Base-by-base conservation (phyloP, 768 basidiomycete genomes). In the Tephrocybe sp. region DNA sequence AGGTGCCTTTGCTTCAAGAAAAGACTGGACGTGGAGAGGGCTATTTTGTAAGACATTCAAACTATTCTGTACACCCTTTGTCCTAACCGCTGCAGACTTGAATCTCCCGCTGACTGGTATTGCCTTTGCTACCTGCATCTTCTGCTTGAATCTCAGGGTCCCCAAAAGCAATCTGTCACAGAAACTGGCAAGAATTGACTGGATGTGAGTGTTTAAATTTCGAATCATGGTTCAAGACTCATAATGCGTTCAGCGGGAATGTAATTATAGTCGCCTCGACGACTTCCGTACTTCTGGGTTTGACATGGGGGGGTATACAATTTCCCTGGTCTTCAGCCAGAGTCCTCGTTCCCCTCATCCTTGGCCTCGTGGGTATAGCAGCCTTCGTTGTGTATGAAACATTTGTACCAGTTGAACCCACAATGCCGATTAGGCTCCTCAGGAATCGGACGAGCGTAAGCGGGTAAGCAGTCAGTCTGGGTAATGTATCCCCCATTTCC, bases 171-270 rank as follows among this genome's bases (percentile, higher is more conserved):
- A 47, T 6, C 48, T 71, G 20, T 49, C 51, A 12, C 65, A 66
- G 9, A 76, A 75, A 42, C 34, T 75, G 0, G 45, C 48, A 26
- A 57, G 55, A 8, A 66, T 79, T 39, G 77, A 78, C 49, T 78
- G 73, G 72, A 65, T 70, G 74, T 75, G 54, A 8, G 73, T 60
- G 9, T 16, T 47, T 14, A 26, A 19, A 8, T 51, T 53, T 41
- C 11, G 9, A 11, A 17, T 22, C 43, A 33, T 51, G 16, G 23
- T 31, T 54, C 48, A 46, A 43, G 23, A 53, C 31, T 45, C 8
- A 43, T 43, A 12, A 26, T 26, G 12, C 14, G 10, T 32, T 14
- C 45, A 46, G 45, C 20, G 45, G 45, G 19, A 46, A 46, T 46
- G 45, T 17, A 12, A 46, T 46, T 11, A 46, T 46, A 13, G 17